These are phyloP conservation scores for Diophrys sp. DNA, from an alignment of 73 alveolate genomes.

Conservation along the genomic window DNA sequence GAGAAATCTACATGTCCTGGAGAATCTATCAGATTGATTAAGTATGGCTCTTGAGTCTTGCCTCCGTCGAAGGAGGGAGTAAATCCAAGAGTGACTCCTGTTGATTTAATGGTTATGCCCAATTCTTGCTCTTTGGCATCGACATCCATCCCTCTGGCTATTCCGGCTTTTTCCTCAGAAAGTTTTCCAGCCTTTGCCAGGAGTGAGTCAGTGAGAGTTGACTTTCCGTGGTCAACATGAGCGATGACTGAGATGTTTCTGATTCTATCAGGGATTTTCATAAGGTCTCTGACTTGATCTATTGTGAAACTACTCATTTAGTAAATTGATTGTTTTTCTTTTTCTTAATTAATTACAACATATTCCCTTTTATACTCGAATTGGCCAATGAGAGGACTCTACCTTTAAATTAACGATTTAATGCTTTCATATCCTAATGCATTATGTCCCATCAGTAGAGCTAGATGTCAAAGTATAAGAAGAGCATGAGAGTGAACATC, in stretches of 20 bases:
- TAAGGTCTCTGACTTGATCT: constrained; percentile 72
- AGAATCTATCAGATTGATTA: constrained; percentile 90
- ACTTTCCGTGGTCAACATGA: constrained; percentile 91
- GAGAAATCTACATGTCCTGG: constrained; percentile 98
- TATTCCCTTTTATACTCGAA: too few species aligned
- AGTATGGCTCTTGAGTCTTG: constrained; percentile 41
- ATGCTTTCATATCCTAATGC: not conserved
- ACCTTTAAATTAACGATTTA: too few species aligned
- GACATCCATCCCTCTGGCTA: constrained; percentile 62
- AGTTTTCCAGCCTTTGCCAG: constrained; percentile 76
- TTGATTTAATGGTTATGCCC: constrained; percentile 91
- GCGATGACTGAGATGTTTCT: constrained; percentile 91
- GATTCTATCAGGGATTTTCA: constrained; percentile 71
- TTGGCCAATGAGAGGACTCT: too few species aligned
- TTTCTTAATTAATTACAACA: too few species aligned
- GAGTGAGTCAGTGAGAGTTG: constrained; percentile 88
- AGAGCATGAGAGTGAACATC: too few species aligned
- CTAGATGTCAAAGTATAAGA: too few species aligned
- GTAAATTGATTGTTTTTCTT: not conserved
- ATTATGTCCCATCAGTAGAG: too few species aligned
- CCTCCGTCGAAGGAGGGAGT: constrained; percentile 28
- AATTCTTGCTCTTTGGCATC: constrained; percentile 79
- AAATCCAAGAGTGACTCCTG: constrained; percentile 70
- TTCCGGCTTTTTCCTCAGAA: constrained; percentile 69
- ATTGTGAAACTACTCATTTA: constrained; percentile 51